phyloP scores from a whole-genome alignment of 2,329 filamentous ascomycete species.

The Colletotrichum paranaense region DNA sequence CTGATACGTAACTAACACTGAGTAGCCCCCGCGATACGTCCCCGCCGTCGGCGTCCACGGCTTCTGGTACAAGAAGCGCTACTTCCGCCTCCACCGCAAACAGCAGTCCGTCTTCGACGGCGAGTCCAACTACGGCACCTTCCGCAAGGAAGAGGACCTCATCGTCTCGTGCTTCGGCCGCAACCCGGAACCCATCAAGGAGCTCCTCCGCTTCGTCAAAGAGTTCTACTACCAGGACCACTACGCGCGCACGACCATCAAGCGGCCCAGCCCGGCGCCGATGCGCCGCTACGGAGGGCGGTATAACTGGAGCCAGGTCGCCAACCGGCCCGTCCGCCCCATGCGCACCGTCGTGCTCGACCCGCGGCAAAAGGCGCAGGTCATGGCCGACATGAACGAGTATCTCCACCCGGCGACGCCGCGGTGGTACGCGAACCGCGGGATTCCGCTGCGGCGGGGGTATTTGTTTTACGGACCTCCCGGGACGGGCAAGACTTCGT shows the following conservation, averaged over 20 bases:
- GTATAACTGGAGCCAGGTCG: conserved; percentile 66
- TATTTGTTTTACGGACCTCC: conserved; percentile 84
- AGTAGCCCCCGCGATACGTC: conserved; percentile 61
- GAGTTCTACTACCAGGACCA: conserved; percentile 60
- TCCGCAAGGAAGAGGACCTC: conserved; percentile 64
- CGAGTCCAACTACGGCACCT: conserved; percentile 47
- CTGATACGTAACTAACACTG: conserved; percentile 1
- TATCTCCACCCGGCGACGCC: conserved; percentile 78
- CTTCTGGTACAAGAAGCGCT: conserved; percentile 66
- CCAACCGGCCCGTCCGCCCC: conserved; percentile 73
- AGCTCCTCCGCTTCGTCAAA: conserved; percentile 65
- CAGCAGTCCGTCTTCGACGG: conserved; percentile 55
- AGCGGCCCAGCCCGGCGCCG: conserved; percentile 49
- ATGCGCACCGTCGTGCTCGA: conserved; percentile 83
- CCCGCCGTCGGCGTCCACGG: conserved; percentile 64
- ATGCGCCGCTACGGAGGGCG: conserved; percentile 44
- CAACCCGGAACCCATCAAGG: conserved; percentile 64
- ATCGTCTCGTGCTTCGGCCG: conserved; percentile 67
- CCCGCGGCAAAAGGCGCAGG: conserved; percentile 70
- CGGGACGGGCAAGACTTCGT: conserved; percentile 78
- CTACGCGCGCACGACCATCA: conserved; percentile 68
- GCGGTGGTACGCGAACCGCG: conserved; percentile 79
- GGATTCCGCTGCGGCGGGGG: conserved; percentile 80
- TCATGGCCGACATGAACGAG: conserved; percentile 80
- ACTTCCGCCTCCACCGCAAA: conserved; percentile 60